Conservation (phyloP, 805 yeast species). For the Starmerella geochares region DNA sequence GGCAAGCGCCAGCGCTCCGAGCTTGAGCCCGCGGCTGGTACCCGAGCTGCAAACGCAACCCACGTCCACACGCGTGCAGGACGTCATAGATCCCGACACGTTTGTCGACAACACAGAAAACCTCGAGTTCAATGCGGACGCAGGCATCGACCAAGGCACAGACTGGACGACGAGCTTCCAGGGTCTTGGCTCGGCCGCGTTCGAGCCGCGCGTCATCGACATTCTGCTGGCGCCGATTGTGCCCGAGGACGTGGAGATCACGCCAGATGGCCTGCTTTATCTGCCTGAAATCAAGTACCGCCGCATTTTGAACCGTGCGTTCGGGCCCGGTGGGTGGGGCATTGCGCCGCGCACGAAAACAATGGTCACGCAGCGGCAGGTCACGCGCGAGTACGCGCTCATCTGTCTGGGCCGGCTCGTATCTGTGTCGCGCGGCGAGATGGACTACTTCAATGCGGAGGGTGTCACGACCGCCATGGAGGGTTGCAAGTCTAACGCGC, state of each 20-base stretch:
- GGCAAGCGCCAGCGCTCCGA: background rate
- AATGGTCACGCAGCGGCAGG: slow-evolving; percentile 56
- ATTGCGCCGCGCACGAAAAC: slow-evolving; percentile 87
- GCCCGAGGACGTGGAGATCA: slow-evolving; percentile 73
- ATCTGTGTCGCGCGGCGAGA: slow-evolving; percentile 90
- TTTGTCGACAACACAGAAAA: slow-evolving; percentile 7
- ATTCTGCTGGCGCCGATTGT: slow-evolving; percentile 54
- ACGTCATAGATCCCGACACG: slow-evolving; percentile 7
- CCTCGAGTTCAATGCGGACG: slow-evolving; percentile 7
- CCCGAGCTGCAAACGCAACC: slow-evolving; percentile 7
- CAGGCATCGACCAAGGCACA: slow-evolving; percentile 16
- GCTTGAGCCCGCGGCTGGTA: slow-evolving; percentile 1
- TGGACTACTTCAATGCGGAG: slow-evolving; percentile 74
- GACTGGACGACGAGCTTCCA: slow-evolving; percentile 84
- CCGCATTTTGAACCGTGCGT: slow-evolving; percentile 74
- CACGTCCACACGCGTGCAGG: slow-evolving; percentile 10
- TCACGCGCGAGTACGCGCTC: slow-evolving; percentile 84
- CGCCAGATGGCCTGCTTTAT: slow-evolving; percentile 87
- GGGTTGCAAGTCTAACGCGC: slow-evolving; percentile 91
- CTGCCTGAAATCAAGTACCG: slow-evolving; percentile 94
- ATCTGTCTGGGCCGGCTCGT: slow-evolving; percentile 81
- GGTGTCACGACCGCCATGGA: slow-evolving; percentile 93
- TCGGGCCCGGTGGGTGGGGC: slow-evolving; percentile 99
- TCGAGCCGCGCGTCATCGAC: slow-evolving; percentile 48
- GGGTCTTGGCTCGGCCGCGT: slow-evolving; percentile 76